Conservation (phyloP, 495 filamentous ascomycete genomes). For the Xylaria cubensis region DNA sequence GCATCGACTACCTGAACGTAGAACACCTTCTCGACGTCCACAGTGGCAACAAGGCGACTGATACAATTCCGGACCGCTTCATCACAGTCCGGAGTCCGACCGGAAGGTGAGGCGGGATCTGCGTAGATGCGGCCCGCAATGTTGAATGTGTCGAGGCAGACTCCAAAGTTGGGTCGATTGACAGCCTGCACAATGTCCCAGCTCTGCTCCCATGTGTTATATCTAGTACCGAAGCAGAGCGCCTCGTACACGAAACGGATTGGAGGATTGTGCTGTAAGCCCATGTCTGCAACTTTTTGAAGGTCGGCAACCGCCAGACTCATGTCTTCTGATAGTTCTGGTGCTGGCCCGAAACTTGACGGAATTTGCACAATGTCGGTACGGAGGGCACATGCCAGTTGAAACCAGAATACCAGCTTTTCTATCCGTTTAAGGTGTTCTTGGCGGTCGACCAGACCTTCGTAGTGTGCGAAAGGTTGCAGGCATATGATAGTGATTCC, state of each 20-base stretch:
- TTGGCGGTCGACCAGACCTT: slow-evolving; percentile 70
- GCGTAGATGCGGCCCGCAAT: slow-evolving; percentile 77
- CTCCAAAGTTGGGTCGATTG: slow-evolving; percentile 74
- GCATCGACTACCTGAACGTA: slow-evolving; percentile 84
- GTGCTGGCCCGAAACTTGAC: slow-evolving; percentile 68
- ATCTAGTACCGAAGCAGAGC: slow-evolving; percentile 75
- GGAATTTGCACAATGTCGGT: slow-evolving; percentile 79
- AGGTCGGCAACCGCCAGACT: slow-evolving; percentile 70
- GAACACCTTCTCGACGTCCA: slow-evolving; percentile 75
- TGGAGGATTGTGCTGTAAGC: slow-evolving; percentile 55
- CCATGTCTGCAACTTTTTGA: slow-evolving; percentile 69
- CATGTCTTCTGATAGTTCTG: slow-evolving; percentile 63
- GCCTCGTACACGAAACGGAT: slow-evolving; percentile 81
- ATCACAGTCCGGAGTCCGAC: slow-evolving; percentile 64
- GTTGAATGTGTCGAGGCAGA: slow-evolving; percentile 84
- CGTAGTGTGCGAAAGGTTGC: slow-evolving; percentile 82
- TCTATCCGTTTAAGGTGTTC: slow-evolving; percentile 64
- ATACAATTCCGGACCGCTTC: slow-evolving; percentile 64
- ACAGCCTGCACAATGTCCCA: slow-evolving; percentile 73
- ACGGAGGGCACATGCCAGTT: slow-evolving; percentile 64
- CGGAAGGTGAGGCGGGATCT: slow-evolving; percentile 64
- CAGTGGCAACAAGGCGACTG: slow-evolving; percentile 56
- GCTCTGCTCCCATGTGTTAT: slow-evolving; percentile 73
- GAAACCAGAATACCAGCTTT: slow-evolving; percentile 73
- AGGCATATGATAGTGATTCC: slow-evolving; percentile 70